phyloP scores from a whole-genome alignment of 495 filamentous ascomycete genomes.

The Neurospora sp. region DNA sequence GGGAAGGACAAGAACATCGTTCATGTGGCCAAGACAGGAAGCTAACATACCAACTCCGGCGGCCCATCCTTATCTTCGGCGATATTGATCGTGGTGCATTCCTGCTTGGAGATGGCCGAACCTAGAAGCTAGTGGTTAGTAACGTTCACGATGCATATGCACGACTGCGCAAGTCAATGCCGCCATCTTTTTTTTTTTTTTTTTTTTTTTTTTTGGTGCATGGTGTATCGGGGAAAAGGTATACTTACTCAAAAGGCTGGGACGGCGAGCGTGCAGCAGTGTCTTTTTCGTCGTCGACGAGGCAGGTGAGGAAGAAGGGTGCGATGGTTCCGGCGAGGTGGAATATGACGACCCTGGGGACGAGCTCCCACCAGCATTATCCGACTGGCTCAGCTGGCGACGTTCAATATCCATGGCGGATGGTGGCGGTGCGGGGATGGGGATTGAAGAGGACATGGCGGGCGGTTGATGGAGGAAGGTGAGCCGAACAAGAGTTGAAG shows the following conservation, averaged over 20 bases:
- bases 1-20: background rate
- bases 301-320: conserved; percentile 19
- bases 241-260: conserved; percentile 44
- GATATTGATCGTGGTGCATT: conserved; percentile 60
- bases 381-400: conserved; percentile 23
- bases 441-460: conserved; percentile 43
- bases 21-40: background rate
- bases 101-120: conserved; percentile 50
- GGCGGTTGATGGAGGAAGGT: background rate
- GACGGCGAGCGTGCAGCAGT: conserved; percentile 39
- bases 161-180: background rate
- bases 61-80: conserved; percentile 50
- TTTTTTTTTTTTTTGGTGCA: background rate
- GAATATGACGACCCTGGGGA: conserved; percentile 41
- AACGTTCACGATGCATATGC: background rate
- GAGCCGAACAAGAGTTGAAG: background rate
- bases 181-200: background rate
- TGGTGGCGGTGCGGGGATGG: conserved; percentile 35
- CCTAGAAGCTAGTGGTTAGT: conserved; percentile 31
- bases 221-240: background rate
- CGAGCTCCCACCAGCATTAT: conserved; percentile 32
- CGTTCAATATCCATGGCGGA: conserved; percentile 21
- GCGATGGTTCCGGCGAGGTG: conserved; percentile 32
- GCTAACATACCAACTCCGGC: conserved; percentile 46
- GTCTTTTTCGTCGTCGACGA: conserved; percentile 27